Evolutionary conservation across 2,329 filamentous ascomycete genomes (phyloP).

Genomic region (Fusarium haematococcum): DNA sequence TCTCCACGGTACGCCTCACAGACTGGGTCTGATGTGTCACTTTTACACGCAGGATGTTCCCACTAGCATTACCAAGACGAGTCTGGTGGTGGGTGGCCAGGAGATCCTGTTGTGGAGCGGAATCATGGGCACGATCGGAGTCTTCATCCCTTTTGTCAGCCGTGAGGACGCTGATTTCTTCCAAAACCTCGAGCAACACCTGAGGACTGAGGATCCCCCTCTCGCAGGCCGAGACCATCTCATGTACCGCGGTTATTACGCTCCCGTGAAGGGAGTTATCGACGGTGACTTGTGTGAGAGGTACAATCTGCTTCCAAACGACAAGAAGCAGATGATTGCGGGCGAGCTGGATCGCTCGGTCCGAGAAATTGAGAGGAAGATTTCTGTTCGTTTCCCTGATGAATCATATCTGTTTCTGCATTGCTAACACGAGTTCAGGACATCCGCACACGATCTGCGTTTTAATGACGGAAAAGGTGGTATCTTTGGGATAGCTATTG

Average conservation of each 20-base stretch:
- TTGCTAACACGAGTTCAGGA: slow-evolving; percentile 57
- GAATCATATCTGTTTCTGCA: neutral
- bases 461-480: slow-evolving; percentile 53
- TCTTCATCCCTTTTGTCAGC: slow-evolving; percentile 90
- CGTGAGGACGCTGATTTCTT: slow-evolving; percentile 98
- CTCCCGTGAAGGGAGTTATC: slow-evolving; percentile 94
- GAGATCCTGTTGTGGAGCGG: slow-evolving; percentile 95
- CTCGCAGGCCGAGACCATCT: slow-evolving; percentile 93
- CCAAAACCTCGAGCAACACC: slow-evolving; percentile 89
- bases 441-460: slow-evolving; percentile 69
- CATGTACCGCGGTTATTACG: slow-evolving; percentile 95
- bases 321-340: slow-evolving; percentile 96
- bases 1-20: slow-evolving; percentile 87
- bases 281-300: slow-evolving; percentile 97
- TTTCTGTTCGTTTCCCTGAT: slow-evolving; percentile 68
- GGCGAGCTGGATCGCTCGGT: slow-evolving; percentile 91
- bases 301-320: slow-evolving; percentile 83
- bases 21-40: slow-evolving; percentile 86
- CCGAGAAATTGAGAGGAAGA: slow-evolving; percentile 94
- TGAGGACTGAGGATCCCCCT: slow-evolving; percentile 87
- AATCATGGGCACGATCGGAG: slow-evolving; percentile 92
- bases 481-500: slow-evolving; percentile 43
- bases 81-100: slow-evolving; percentile 89
- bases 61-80: slow-evolving; percentile 88
- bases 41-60: slow-evolving; percentile 94